Evolutionary conservation across 495 filamentous ascomycete species (phyloP), one percentile per base, ranked within the genome.

Genomic region (Cercophora newfieldiana): DNA sequence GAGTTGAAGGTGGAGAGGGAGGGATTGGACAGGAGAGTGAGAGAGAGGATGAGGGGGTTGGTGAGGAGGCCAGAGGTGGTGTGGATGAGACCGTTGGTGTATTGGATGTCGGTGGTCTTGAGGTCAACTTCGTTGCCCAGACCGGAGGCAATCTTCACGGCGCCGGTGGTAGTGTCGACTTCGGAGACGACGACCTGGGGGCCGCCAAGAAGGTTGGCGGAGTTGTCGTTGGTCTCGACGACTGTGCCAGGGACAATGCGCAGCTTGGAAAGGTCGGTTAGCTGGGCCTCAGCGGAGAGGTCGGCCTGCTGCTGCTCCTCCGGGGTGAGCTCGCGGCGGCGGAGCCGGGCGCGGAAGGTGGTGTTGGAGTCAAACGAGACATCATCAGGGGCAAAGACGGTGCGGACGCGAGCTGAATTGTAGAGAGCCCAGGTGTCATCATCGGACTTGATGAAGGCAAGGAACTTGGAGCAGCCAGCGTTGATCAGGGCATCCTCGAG

Each of bases 351-450:
- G 14, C 3, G 58, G 21, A 65, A 49, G 47, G 64, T 68, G 12
- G 68, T 29, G 16, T 69, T 67, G 44, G 67, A 65, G 25, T 57
- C 64, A n/a, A 70, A 59, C 7, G 37, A 33, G 5, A 56, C 48
- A 61, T 79, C 73, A 14, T 21, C 50, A 12, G 75, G 74, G 3
- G 75, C 75, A 44, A 73, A 79, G 48, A 79, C 66, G 8, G 77
- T 79, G 14, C 66, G 16, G 16, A 77, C 73, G 12, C 44, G n/a
- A 0, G 59, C 37, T 1, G 74, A 74, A 29, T 30, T 69, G 73
- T 73, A 78, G 10, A 77, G 30, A 18, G 67, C 57, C 21, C 69
- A 55, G 26, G 71, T 33, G 14, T 69, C 68, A 2, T 71, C 62
- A 48, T 75, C 67, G 14, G 68, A 59, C 63, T 78, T 61, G 63